A percentile compares a stretch with the other conserved stretches of the same genome.
Evolutionary conservation across 305 asterid genomes (phyloP).

Genomic region (Plantago rigida): DNA sequence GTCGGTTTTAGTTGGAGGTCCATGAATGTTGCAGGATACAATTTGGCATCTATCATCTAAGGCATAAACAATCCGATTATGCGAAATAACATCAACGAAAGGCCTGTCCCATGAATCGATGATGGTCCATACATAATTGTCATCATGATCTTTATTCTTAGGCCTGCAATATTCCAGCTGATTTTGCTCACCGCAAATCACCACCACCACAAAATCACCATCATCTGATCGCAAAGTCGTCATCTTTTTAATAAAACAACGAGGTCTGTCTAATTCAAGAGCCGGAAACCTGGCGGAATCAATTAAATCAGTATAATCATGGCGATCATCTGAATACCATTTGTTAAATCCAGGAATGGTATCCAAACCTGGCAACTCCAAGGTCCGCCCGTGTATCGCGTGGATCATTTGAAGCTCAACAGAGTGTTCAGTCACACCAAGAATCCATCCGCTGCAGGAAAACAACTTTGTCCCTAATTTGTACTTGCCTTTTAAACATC

Average conservation of each 20-base stretch:
- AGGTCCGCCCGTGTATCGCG: too few relatives aligned
- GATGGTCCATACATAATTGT: constrained; percentile 8
- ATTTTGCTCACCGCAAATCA: constrained; percentile 16
- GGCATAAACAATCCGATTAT: constrained; percentile 19
- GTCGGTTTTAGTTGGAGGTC: constrained; percentile 3
- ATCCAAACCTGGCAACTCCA: too few relatives aligned
- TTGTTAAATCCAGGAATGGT: neutral
- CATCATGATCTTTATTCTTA: neutral
- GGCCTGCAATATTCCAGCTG: constrained; percentile 24
- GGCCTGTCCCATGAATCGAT: neutral
- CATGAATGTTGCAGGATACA: constrained; percentile 17
- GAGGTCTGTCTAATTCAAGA: neutral
- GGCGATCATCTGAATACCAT: neutral
- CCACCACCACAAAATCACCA: constrained; percentile 15
- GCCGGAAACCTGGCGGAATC: neutral
- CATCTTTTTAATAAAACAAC: neutral
- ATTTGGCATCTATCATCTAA: neutral
- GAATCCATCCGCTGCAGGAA: too few relatives aligned
- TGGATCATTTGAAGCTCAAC: too few relatives aligned
- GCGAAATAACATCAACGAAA: constrained; percentile 15
- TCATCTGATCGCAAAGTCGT: neutral
- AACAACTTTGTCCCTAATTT: too few relatives aligned
- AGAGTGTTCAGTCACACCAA: too few relatives aligned
- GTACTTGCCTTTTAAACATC: too few relatives aligned
- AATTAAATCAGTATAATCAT: neutral